These are phyloP conservation scores for Boechera stricta DNA, from an alignment of 345 rosid genomes.

Conservation along the genomic window DNA sequence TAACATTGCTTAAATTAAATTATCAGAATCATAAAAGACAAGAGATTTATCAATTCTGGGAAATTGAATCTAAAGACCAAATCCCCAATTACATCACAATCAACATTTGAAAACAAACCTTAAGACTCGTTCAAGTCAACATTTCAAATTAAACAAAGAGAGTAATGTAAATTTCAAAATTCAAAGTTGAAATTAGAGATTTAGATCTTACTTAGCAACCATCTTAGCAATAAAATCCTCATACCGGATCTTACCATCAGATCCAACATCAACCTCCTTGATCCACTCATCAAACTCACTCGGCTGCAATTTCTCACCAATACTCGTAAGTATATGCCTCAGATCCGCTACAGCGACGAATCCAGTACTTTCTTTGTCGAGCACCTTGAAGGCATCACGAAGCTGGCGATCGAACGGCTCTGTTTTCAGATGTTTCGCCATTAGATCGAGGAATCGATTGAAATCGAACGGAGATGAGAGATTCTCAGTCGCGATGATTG, in stretches of 20 bases:
- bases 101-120: conserved; percentile 11
- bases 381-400: conserved; percentile 90
- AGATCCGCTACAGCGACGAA: conserved; percentile 87
- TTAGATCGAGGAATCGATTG: conserved; percentile 78
- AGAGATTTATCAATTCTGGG: conserved; percentile 2
- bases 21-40: background rate
- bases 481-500: conserved; percentile 71
- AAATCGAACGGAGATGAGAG: conserved; percentile 79
- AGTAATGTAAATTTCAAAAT: no score
- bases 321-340: conserved; percentile 82
- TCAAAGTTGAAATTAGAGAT: background rate
- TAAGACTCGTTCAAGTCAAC: background rate
- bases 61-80: background rate
- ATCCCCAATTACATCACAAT: background rate
- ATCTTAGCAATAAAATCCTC: conserved; percentile 92
- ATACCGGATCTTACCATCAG: conserved; percentile 87
- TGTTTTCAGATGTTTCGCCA: conserved; percentile 82
- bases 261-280: conserved; percentile 78
- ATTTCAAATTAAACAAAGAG: no score
- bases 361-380: conserved; percentile 80
- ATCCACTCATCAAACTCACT: conserved; percentile 96
- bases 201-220: conserved; percentile 76
- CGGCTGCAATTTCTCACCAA: conserved; percentile 85
- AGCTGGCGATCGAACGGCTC: conserved; percentile 96
- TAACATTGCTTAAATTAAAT: background rate